Base-by-base conservation (phyloP, 495 filamentous ascomycete genomes). In the Cairneyella variabilis region DNA sequence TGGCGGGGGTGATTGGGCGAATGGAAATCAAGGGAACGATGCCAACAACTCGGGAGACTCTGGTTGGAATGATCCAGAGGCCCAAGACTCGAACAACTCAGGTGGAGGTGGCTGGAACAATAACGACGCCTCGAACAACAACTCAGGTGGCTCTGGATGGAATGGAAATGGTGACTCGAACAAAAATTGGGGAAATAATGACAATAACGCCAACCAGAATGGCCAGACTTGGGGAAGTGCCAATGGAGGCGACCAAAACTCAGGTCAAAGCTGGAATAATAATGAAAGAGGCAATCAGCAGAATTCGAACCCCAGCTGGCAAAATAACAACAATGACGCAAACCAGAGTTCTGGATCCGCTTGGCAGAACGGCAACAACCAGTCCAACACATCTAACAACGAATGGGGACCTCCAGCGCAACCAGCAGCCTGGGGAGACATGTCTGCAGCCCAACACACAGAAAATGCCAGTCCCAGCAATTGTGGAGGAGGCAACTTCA, bases 371-470 rank as follows among this genome's bases (percentile, higher is more conserved):
- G 37, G 37, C 37, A 60, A 56, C 28, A 7, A 48, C 22, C 27
- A 42, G 11, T 49, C 34, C n/a, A 51, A 39, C 55, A 30, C 36
- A 14, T 37, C 34, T 38, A 14, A 44, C 12, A 28, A 50, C 48
- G 48, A 3, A 5, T 56, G 48, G 58, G 53, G 44, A 16, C 11
- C 27, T 14, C 36, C 42, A 22, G 16, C n/a, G 10, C 40, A 30
- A 16, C 48, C 36, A 25, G 46, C 39, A 3, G 17, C 40, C 8
- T 62, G 59, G 59, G 59, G 51, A 18, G 46, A 56, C 44, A 42
- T 51, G 47, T 51, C 45, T 32, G 57, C 57, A n/a, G 52, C 52
- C 23, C 56, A 54, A 32, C 52, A 36, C 26, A 44, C 36, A 37
- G 30, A 41, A 14, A 51, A 36, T n/a, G 47, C 42, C 14, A 38